Percentiles rank a stretch among this genome's conserved stretches.
These are phyloP conservation scores for Eucalyptus cloeziana DNA, from an alignment of 345 rosid species.

Conservation along the genomic window DNA sequence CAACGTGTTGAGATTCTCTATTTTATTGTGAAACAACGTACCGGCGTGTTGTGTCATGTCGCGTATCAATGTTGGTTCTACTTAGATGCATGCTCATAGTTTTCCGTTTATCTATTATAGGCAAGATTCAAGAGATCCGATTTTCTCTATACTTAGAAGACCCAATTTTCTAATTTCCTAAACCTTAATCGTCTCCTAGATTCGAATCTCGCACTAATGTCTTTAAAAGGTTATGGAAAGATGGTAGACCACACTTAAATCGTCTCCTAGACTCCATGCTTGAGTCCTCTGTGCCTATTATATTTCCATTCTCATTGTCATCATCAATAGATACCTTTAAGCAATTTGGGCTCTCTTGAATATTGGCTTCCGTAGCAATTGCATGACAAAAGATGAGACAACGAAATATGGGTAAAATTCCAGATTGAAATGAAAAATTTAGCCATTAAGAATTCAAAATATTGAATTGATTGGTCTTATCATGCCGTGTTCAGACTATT, in stretches of 20 bases:
- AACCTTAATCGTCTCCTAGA: neutral
- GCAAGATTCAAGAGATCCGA: neutral
- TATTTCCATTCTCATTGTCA: neutral
- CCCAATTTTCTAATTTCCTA: neutral
- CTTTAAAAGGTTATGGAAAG: neutral
- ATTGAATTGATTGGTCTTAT: neutral
- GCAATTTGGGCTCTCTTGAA: neutral
- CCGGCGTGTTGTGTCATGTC: rapidly evolving
- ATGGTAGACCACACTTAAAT: neutral
- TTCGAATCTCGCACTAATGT: neutral
- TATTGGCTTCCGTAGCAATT: neutral
- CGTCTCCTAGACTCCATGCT: neutral
- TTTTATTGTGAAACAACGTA: too few relatives aligned
- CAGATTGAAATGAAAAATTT: neutral
- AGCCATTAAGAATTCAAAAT: neutral
- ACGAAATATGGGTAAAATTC: neutral
- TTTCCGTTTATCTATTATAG: neutral
- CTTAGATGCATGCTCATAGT: neutral
- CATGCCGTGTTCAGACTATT: neutral
- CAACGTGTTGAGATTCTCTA: rapidly evolving
- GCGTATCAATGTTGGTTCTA: rapidly evolving
- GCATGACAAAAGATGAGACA: neutral
- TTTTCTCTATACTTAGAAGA: neutral
- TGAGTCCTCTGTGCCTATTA: neutral
- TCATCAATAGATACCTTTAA: neutral